Conservation (phyloP, 148 eudicot genomes). For the Rhododendron ovatum region DNA sequence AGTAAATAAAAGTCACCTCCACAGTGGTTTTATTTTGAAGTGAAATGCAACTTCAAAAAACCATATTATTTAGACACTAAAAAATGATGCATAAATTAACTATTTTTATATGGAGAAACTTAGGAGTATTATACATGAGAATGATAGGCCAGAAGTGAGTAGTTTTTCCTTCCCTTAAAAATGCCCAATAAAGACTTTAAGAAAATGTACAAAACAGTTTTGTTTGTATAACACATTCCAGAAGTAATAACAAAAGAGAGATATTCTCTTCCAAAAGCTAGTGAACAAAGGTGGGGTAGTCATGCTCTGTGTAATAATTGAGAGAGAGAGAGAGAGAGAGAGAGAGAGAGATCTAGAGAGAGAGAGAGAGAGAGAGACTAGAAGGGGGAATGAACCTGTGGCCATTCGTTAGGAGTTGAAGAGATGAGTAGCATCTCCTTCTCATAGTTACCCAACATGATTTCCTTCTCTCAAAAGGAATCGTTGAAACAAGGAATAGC, state of each 20-base stretch:
- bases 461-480: conserved; percentile 13
- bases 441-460: conserved; percentile 25
- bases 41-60: not conserved
- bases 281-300: conserved; percentile 34
- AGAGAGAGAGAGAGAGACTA: conserved; percentile 5
- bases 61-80: too few relatives aligned
- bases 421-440: conserved; percentile 10
- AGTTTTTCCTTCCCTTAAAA: not conserved
- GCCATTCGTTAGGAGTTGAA: conserved; percentile 20
- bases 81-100: not conserved
- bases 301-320: conserved; percentile 21
- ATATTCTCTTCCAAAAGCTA: conserved; percentile 43
- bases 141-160: not conserved
- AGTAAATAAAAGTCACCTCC: not conserved
- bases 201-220: not conserved
- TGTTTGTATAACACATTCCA: not conserved
- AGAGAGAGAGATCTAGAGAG: not conserved
- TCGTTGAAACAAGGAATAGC: conserved; percentile 24
- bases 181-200: not conserved
- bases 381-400: conserved; percentile 15
- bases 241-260: conserved; percentile 7
- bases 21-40: not conserved
- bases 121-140: not conserved
- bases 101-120: not conserved
- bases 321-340: not conserved